Evolutionary conservation across 1,284 basidiomycete species (phyloP).

Genomic region (Pulchroboletus neoregius): DNA sequence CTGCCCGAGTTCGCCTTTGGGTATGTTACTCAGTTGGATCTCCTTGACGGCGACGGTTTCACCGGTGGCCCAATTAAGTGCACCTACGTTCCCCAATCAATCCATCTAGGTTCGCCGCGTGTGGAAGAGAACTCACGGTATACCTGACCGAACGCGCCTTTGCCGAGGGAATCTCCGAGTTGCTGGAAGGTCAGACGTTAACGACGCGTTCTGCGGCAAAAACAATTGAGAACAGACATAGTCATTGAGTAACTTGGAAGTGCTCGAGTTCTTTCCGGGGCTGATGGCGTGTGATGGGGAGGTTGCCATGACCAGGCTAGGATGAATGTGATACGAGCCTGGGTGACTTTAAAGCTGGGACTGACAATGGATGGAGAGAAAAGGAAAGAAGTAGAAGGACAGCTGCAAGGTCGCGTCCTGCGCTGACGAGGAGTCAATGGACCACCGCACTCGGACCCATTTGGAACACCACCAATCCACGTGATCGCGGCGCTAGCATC

Average conservation of each 20-base stretch:
- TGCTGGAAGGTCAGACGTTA: constrained; percentile 50
- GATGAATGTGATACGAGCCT: not conserved
- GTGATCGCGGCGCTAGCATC: constrained; percentile 17
- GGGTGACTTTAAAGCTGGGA: constrained; percentile 11
- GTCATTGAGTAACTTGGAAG: constrained; percentile 55
- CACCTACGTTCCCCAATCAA: constrained; percentile 47
- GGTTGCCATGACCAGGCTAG: constrained; percentile 36
- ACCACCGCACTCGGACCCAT: constrained; percentile 25
- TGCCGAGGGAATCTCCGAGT: constrained; percentile 91
- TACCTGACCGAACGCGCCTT: constrained; percentile 93
- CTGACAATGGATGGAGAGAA: constrained; percentile 5
- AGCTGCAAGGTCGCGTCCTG: constrained; percentile 36
- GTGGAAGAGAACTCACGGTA: constrained; percentile 61
- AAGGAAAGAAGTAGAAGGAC: constrained; percentile 17
- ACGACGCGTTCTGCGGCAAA: constrained; percentile 3
- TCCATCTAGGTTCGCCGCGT: not conserved
- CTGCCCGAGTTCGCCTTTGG: constrained; percentile 88
- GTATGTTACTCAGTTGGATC: constrained; percentile 90
- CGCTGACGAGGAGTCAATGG: constrained; percentile 34
- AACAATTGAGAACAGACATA: constrained; percentile 41
- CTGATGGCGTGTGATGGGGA: constrained; percentile 41
- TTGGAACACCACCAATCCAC: constrained; percentile 30
- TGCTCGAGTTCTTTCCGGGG: constrained; percentile 32
- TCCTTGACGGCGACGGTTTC: constrained; percentile 97
- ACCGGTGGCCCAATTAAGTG: constrained; percentile 94